These are phyloP conservation scores for Magnusiomyces fungicola DNA, from an alignment of 1,139 yeast species.

Conservation along the genomic window DNA sequence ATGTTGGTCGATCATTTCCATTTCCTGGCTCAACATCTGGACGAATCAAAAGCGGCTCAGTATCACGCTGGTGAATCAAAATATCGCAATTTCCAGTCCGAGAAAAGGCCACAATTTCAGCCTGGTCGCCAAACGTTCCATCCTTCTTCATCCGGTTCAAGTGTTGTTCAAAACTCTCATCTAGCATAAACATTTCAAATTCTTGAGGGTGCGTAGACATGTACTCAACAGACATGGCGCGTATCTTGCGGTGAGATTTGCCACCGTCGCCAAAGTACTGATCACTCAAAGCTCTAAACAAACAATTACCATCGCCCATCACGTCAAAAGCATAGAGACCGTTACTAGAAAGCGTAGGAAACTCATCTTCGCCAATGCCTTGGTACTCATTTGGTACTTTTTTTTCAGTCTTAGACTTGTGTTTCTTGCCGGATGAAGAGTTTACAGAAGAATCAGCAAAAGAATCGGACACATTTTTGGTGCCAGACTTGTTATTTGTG, in stretches of 20 bases:
- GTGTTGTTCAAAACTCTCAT: constrained; percentile 32
- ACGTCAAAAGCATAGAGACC: constrained; percentile 35
- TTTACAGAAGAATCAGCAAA: not conserved
- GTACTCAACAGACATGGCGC: constrained; percentile 30
- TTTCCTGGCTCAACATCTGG: not conserved
- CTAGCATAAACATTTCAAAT: constrained; percentile 28
- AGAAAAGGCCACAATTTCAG: constrained; percentile 38
- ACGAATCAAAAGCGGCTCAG: constrained; percentile 6
- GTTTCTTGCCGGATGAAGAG: not conserved
- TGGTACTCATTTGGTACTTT: constrained; percentile 1
- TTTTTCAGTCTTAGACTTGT: not conserved
- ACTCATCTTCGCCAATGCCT: constrained; percentile 22
- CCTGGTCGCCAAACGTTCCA: constrained; percentile 38
- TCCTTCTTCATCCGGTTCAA: constrained; percentile 33
- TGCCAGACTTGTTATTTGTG: not conserved
- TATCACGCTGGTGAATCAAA: constrained; percentile 34
- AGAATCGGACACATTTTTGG: not conserved
- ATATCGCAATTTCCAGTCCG: constrained; percentile 27
- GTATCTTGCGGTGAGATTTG: constrained; percentile 26
- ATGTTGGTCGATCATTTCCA: not conserved
- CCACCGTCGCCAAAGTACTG: constrained; percentile 35
- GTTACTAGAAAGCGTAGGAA: constrained; percentile 32
- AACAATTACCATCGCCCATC: constrained; percentile 39
- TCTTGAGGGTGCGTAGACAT: constrained; percentile 27
- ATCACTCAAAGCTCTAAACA: constrained; percentile 38